A percentile compares a stretch with the other conserved stretches of the same genome.
These are phyloP conservation scores for Dothistroma pini DNA, from an alignment of 2,329 filamentous ascomycete genomes.

Conservation along the genomic window DNA sequence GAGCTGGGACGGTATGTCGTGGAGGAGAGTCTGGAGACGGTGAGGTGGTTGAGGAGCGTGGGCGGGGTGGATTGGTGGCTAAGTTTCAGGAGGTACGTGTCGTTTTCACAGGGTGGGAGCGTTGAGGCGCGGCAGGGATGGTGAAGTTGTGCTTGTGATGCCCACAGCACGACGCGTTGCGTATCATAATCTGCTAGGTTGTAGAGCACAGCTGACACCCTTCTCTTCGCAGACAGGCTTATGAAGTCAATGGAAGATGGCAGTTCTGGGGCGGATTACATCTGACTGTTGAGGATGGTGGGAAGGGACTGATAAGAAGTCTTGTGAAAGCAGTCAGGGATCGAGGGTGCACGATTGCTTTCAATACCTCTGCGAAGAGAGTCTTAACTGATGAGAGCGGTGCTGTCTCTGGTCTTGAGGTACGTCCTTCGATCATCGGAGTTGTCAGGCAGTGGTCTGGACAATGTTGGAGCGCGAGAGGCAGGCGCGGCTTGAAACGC, in stretches of 20 bases:
- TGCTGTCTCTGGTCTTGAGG: slow-evolving; percentile 33
- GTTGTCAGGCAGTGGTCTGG: not conserved
- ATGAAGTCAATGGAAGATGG: slow-evolving; percentile 56
- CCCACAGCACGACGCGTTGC: not conserved
- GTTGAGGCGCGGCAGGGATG: not conserved
- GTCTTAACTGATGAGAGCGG: slow-evolving; percentile 38
- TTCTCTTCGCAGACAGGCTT: slow-evolving; percentile 49
- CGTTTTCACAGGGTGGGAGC: not conserved
- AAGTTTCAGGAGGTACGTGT: slow-evolving; percentile 53
- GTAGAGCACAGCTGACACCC: not conserved
- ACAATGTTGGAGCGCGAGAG: not conserved
- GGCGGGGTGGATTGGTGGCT: slow-evolving; percentile 41
- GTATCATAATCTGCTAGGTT: not conserved
- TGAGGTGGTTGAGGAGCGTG: slow-evolving; percentile 31
- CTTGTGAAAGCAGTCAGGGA: slow-evolving; percentile 44
- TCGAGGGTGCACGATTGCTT: slow-evolving; percentile 46
- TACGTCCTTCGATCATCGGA: not conserved
- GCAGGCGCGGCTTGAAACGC: not conserved
- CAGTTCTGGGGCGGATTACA: slow-evolving; percentile 66
- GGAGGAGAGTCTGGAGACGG: slow-evolving; percentile 27
- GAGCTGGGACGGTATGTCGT: slow-evolving; percentile 50
- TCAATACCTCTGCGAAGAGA: slow-evolving; percentile 45
- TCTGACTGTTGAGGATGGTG: slow-evolving; percentile 57
- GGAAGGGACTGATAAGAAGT: slow-evolving; percentile 56
- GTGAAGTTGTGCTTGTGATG: not conserved